Conservation (phyloP, 805 yeast genomes). For the Sporopachydermia quercuum region DNA sequence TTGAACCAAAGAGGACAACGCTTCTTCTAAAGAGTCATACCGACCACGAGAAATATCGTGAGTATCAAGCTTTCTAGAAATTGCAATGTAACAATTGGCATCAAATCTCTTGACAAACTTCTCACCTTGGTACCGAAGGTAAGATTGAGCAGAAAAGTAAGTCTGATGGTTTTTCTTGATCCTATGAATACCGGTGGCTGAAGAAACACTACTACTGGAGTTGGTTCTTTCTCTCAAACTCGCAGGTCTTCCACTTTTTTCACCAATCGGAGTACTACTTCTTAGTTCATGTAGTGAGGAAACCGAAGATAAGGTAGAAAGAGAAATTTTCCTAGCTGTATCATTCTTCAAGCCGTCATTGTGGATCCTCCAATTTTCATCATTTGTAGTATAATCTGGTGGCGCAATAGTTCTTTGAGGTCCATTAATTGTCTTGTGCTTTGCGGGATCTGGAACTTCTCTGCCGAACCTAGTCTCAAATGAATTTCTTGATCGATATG, state of each 20-base stretch:
- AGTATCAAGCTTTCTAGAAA: conserved; percentile 86
- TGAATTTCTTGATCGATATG: conserved; percentile 84
- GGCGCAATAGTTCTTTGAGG: conserved; percentile 13
- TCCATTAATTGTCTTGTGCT: conserved; percentile 21
- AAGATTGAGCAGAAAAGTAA: conserved; percentile 89
- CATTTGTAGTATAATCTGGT: conserved; percentile 30
- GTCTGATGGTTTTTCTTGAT: conserved; percentile 21
- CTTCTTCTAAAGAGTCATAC: conserved; percentile 27
- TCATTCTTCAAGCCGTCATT: conserved; percentile 59
- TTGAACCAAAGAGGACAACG: conserved; percentile 43
- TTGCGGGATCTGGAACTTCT: conserved; percentile 38
- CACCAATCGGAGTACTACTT: too few relatives aligned
- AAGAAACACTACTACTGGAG: conserved; percentile 1
- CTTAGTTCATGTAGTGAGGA: neutral
- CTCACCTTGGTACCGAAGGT: conserved; percentile 84
- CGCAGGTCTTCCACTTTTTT: neutral
- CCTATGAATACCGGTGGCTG: neutral
- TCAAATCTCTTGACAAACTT: conserved; percentile 85
- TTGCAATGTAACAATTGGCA: conserved; percentile 91
- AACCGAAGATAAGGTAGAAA: conserved; percentile 12
- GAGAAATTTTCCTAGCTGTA: conserved; percentile 11
- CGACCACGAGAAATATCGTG: conserved; percentile 85
- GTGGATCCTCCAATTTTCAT: conserved; percentile 72
- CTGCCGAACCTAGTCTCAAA: conserved; percentile 91
- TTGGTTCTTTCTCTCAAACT: neutral